A percentile compares a stretch with the other conserved stretches of the same genome.
phyloP scores from a whole-genome alignment of 345 rosid genomes.

The Psidium friedrichsthalianum region DNA sequence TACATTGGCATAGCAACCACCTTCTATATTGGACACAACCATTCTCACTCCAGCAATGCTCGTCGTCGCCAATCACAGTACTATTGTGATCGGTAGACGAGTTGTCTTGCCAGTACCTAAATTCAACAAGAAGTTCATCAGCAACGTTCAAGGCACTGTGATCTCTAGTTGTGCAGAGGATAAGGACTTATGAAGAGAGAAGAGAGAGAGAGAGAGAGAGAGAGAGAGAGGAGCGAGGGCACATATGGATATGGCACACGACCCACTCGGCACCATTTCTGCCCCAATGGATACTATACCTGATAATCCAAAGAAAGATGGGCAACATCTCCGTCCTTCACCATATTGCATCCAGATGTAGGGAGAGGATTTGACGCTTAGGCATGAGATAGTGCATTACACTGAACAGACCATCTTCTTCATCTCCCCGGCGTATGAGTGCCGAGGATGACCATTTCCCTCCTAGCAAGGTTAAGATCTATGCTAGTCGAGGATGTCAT shows the following conservation, averaged over 20 bases:
- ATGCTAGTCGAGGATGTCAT: slow-evolving; percentile 99
- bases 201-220: background rate
- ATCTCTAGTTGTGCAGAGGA: background rate
- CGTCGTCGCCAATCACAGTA: slow-evolving; percentile 93
- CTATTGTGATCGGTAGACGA: slow-evolving; percentile 79
- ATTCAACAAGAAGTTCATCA: slow-evolving; percentile 3
- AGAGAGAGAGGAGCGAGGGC: slow-evolving; percentile 7
- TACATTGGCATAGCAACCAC: slow-evolving; percentile 97
- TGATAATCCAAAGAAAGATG: slow-evolving; percentile 99
- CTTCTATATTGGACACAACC: slow-evolving; percentile 97
- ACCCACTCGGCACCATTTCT: slow-evolving; percentile 11
- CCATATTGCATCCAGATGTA: slow-evolving; percentile 99
- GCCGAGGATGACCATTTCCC: slow-evolving; percentile 98
- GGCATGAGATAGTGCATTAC: slow-evolving; percentile 99
- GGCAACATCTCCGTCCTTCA: slow-evolving; percentile 96
- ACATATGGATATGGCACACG: slow-evolving; percentile 15
- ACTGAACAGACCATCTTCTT: slow-evolving; percentile 97
- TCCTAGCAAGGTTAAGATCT: slow-evolving; percentile 82
- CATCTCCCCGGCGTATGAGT: slow-evolving; percentile 99
- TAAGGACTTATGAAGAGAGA: background rate
- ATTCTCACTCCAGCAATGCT: slow-evolving; percentile 86
- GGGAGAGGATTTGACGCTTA: slow-evolving; percentile 86
- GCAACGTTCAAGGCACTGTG: background rate
- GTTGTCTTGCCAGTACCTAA: slow-evolving; percentile 95
- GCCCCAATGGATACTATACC: slow-evolving; percentile 48